phyloP scores from a whole-genome alignment of 331 rosid species.

The Rhamnella rubrinervis region DNA sequence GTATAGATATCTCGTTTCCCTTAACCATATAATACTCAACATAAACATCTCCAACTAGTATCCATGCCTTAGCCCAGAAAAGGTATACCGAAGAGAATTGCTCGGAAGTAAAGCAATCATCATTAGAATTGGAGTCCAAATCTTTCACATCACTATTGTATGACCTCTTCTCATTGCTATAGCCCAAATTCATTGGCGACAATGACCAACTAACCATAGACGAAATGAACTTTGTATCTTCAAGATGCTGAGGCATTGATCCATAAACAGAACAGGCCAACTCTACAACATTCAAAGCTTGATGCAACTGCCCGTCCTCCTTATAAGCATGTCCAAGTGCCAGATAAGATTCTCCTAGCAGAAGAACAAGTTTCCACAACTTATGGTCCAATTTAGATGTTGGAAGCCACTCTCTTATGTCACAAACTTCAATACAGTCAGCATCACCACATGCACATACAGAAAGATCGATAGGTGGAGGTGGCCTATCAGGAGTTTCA shows the following conservation, averaged over 20 bases:
- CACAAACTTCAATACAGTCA: constrained; percentile 97
- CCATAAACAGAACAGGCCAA: constrained; percentile 92
- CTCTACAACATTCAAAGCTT: constrained; percentile 82
- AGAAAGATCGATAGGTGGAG: constrained; percentile 56
- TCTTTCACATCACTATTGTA: constrained; percentile 33
- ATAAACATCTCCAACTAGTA: constrained; percentile 81
- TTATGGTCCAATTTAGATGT: constrained; percentile 81
- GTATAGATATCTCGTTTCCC: constrained; percentile 47
- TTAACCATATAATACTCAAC: constrained; percentile 61
- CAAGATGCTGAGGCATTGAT: constrained; percentile 94
- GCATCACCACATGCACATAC: constrained; percentile 96
- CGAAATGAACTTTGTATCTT: constrained; percentile 77
- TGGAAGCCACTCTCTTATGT: constrained; percentile 96
- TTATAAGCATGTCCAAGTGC: constrained; percentile 91
- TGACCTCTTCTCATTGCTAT: constrained; percentile 41
- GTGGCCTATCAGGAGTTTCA: constrained; percentile 43
- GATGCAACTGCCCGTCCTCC: constrained; percentile 79
- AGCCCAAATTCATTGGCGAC: constrained; percentile 33
- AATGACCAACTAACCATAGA: constrained; percentile 67
- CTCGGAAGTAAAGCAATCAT: constrained; percentile 44
- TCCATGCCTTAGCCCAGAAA: constrained; percentile 98
- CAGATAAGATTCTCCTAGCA: constrained; percentile 96
- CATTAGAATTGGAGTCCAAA: constrained; percentile 34
- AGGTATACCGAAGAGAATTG: constrained; percentile 71
- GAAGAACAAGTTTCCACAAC: constrained; percentile 93